These are phyloP conservation scores for Aspergillus terreus DNA, from an alignment of 2,329 filamentous ascomycete species.

Conservation along the genomic window DNA sequence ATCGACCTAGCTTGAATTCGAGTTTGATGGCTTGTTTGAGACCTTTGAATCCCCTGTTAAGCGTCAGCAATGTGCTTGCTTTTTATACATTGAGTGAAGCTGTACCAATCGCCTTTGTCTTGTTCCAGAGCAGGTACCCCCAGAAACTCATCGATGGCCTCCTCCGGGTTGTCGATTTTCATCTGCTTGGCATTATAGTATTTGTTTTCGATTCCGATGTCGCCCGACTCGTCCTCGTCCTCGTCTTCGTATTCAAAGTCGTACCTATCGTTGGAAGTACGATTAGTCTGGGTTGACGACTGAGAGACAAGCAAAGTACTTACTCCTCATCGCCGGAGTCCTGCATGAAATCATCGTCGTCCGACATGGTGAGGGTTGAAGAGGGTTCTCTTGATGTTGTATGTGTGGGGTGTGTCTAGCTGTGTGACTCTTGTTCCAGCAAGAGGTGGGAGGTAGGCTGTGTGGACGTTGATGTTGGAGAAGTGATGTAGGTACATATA, in stretches of 20 bases:
- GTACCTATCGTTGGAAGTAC: slow-evolving; percentile 53
- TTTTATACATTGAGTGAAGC: not conserved
- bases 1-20: slow-evolving; percentile 87
- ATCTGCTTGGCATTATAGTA: slow-evolving; percentile 99
- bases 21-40: slow-evolving; percentile 97
- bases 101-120: slow-evolving; percentile 88
- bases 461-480: not conserved
- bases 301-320: slow-evolving; percentile 17
- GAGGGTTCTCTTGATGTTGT: not conserved
- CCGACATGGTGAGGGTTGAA: slow-evolving; percentile 58
- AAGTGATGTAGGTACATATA: not conserved
- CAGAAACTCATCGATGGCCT: slow-evolving; percentile 89
- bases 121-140: slow-evolving; percentile 76
- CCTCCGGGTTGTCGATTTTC: slow-evolving; percentile 79
- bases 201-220: slow-evolving; percentile 97
- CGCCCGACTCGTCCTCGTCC: slow-evolving; percentile 80
- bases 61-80: slow-evolving; percentile 7
- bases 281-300: not conserved
- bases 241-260: slow-evolving; percentile 98
- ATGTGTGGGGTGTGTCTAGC: not conserved
- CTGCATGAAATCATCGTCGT: slow-evolving; percentile 90
- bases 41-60: slow-evolving; percentile 80
- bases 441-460: not conserved
- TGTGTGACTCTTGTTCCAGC: not conserved
- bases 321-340: slow-evolving; percentile 85